Conservation (phyloP, 345 rosid genomes). For the Excoecaria cochinchinensis region DNA sequence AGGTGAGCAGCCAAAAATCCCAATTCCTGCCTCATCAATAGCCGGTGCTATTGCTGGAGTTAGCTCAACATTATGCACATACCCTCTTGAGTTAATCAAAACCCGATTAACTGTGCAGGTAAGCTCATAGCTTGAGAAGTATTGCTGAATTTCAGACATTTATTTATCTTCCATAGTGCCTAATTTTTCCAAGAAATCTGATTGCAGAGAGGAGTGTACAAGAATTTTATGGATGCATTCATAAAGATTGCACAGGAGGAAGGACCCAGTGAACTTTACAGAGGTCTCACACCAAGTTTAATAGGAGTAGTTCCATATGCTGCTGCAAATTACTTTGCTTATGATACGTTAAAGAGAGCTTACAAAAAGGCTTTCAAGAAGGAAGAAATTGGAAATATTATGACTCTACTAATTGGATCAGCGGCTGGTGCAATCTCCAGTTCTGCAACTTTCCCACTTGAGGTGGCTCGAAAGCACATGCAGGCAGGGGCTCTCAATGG, state of each 20-base stretch:
- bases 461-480: slow-evolving; percentile 33
- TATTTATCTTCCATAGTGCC: not conserved
- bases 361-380: slow-evolving; percentile 26
- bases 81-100: slow-evolving; percentile 86
- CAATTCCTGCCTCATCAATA: slow-evolving; percentile 69
- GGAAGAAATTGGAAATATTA: slow-evolving; percentile 20
- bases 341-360: slow-evolving; percentile 25
- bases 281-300: slow-evolving; percentile 31
- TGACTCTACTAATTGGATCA: slow-evolving; percentile 30
- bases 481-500: slow-evolving; percentile 31
- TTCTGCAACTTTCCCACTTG: slow-evolving; percentile 29
- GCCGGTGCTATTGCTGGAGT: slow-evolving; percentile 97
- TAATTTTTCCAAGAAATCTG: not conserved
- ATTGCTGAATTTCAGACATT: not conserved
- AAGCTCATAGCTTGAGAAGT: not conserved
- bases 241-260: slow-evolving; percentile 23
- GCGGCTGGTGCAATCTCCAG: slow-evolving; percentile 32
- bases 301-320: slow-evolving; percentile 29
- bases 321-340: slow-evolving; percentile 30
- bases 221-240: slow-evolving; percentile 22
- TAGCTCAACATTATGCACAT: slow-evolving; percentile 78
- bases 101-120: slow-evolving; percentile 91
- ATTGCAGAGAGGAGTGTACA: slow-evolving; percentile 30
- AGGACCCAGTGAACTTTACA: slow-evolving; percentile 28
- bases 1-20: slow-evolving; percentile 61